These are phyloP conservation scores for Cutaneotrichosporon cutaneum DNA, from an alignment of 1,284 basidiomycete species.

Conservation along the genomic window DNA sequence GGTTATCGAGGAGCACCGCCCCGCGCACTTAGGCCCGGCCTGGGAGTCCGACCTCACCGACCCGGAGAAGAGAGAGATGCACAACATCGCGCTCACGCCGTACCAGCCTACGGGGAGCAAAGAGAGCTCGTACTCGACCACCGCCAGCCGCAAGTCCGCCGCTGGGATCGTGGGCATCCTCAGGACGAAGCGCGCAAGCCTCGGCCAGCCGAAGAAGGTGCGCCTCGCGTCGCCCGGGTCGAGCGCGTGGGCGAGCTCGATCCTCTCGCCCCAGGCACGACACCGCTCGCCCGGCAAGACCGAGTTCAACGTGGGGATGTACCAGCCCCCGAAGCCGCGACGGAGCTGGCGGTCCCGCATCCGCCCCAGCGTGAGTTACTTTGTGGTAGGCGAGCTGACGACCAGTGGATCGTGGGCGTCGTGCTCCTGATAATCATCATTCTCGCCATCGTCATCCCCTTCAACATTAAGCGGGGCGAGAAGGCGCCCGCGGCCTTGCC, in stretches of 20 bases:
- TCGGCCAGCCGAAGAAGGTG: not conserved
- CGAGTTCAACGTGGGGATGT: not conserved
- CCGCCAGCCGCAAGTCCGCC: not conserved
- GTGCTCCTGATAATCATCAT: not conserved
- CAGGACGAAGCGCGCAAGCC: not conserved
- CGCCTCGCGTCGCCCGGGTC: not conserved
- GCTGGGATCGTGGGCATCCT: conserved; percentile 1
- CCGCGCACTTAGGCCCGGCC: conserved; percentile 10
- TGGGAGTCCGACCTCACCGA: not conserved
- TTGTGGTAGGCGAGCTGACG: not conserved
- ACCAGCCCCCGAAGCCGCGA: not conserved
- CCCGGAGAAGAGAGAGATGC: conserved; percentile 25
- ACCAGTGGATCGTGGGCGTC: not conserved
- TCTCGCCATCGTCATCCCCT: not conserved
- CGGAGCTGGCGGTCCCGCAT: not conserved
- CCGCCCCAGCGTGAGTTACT: not conserved
- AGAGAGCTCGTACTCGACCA: not conserved
- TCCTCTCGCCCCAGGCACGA: not conserved
- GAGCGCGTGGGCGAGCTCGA: not conserved
- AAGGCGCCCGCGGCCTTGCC: not conserved
- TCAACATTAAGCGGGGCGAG: not conserved
- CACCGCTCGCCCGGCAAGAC: not conserved
- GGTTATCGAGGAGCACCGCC: not conserved
- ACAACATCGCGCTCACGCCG: conserved; percentile 43
- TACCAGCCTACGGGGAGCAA: too few relatives aligned